Evolutionary conservation across 106 monocot species (phyloP).

Genomic region (Xerophyta viscosa): DNA sequence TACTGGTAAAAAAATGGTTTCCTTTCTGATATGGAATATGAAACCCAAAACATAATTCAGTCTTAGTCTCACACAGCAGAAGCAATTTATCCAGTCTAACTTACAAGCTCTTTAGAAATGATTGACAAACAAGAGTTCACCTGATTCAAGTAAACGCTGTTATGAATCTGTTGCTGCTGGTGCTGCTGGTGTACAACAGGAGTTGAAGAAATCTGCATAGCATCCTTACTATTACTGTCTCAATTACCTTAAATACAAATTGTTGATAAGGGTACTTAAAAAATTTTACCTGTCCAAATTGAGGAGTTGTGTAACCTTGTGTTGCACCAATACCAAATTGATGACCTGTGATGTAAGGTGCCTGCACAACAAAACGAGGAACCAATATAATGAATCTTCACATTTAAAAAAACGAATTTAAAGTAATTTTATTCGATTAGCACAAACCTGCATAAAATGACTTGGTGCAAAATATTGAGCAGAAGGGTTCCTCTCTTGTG

Average conservation of each 20-base stretch:
- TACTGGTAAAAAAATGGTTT: too few species aligned
- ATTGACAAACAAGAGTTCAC: constrained; percentile 9
- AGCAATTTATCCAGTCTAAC: too few species aligned
- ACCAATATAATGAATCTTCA: background rate
- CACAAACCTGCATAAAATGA: constrained; percentile 43
- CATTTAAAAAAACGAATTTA: background rate
- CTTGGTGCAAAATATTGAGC: constrained; percentile 37
- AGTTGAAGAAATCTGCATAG: constrained; percentile 34
- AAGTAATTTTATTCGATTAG: background rate
- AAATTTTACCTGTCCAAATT: constrained; percentile 49
- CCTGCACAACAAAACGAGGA: constrained; percentile 17
- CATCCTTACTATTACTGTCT: background rate
- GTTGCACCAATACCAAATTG: constrained; percentile 41
- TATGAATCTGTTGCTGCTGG: constrained; percentile 39
- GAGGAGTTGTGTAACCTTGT: constrained; percentile 44
- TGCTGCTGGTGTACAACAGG: constrained; percentile 37
- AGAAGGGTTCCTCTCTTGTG: constrained; percentile 29
- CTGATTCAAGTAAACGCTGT: constrained; percentile 35
- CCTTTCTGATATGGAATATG: too few species aligned
- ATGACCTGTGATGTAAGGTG: constrained; percentile 30
- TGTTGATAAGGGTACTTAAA: background rate
- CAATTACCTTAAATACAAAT: background rate
- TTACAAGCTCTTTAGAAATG: too few species aligned
- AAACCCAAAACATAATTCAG: background rate
- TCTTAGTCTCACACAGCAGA: background rate